phyloP scores from a whole-genome alignment of 2,329 filamentous ascomycete genomes.

The Diaporthe sp. region DNA sequence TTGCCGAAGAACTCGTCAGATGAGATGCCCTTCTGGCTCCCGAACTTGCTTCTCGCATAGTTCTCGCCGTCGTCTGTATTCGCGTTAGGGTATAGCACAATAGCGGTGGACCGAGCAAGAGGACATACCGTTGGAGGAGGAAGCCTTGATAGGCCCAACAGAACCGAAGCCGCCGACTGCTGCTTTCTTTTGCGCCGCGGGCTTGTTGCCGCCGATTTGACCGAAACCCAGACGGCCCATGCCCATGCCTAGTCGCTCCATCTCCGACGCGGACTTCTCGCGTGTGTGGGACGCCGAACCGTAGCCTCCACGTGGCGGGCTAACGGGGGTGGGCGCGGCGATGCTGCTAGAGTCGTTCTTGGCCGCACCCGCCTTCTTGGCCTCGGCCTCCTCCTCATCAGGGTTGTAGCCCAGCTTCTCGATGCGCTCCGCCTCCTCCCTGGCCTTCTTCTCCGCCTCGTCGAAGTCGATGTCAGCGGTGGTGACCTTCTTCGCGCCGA shows the following conservation, averaged over 20 bases:
- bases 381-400: conserved; percentile 73
- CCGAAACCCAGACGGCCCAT: conserved; percentile 88
- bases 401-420: conserved; percentile 96
- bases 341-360: conserved; percentile 70
- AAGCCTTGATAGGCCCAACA: conserved; percentile 78
- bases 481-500: conserved; percentile 92
- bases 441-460: conserved; percentile 95
- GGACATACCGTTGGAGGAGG: conserved; percentile 69
- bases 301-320: conserved; percentile 70
- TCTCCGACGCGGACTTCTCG: conserved; percentile 77
- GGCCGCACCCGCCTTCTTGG: conserved; percentile 52
- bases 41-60: conserved; percentile 90
- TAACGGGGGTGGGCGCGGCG: conserved; percentile 79
- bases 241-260: conserved; percentile 92
- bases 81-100: conserved; percentile 39
- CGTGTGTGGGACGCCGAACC: conserved; percentile 67
- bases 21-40: conserved; percentile 92
- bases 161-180: conserved; percentile 89
- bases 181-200: conserved; percentile 67
- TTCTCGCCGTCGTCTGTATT: conserved; percentile 77
- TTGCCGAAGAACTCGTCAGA: conserved; percentile 99
- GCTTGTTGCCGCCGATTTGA: conserved; percentile 76
- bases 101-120: background rate
- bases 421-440: conserved; percentile 96
- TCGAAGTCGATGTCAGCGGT: conserved; percentile 92